Evolutionary conservation across 257 asterid genomes (phyloP).

Genomic region (Solanum corneliomulleri): DNA sequence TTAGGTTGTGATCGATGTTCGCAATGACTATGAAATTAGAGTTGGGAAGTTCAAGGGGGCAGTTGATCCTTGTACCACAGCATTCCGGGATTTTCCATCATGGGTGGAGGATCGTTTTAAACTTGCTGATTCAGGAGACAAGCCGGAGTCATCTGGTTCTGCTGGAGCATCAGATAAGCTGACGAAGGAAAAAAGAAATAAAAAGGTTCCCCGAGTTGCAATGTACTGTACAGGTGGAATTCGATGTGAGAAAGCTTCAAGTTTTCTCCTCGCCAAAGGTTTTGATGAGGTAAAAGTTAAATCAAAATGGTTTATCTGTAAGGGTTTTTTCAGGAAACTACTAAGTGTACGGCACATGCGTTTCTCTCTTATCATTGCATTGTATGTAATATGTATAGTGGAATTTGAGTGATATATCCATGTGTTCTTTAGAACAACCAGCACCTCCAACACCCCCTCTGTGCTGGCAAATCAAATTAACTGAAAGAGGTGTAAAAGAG

Average conservation of each 20-base stretch:
- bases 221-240: conserved; percentile 99
- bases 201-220: conserved; percentile 65
- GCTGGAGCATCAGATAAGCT: conserved; percentile 19
- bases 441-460: neutral
- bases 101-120: conserved; percentile 71
- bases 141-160: conserved; percentile 14
- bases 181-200: conserved; percentile 29
- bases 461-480: neutral
- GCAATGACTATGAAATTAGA: conserved; percentile 94
- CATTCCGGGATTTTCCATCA: conserved; percentile 80
- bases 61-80: conserved; percentile 86
- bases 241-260: conserved; percentile 96
- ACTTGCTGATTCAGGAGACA: conserved; percentile 20
- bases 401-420: neutral
- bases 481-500: neutral
- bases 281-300: conserved; percentile 60
- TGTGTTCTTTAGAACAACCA: neutral
- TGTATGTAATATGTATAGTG: neutral
- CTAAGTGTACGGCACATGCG: neutral
- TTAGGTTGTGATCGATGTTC: conserved; percentile 92
- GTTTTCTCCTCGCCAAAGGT: conserved; percentile 82
- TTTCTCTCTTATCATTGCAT: neutral
- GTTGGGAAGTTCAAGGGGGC: conserved; percentile 90
- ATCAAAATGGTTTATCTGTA: neutral
- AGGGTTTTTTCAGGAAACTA: neutral